Percentiles rank a stretch among this genome's conserved stretches.
Evolutionary conservation across 148 eudicot genomes (phyloP).

Genomic region (Persicaria maculosa): DNA sequence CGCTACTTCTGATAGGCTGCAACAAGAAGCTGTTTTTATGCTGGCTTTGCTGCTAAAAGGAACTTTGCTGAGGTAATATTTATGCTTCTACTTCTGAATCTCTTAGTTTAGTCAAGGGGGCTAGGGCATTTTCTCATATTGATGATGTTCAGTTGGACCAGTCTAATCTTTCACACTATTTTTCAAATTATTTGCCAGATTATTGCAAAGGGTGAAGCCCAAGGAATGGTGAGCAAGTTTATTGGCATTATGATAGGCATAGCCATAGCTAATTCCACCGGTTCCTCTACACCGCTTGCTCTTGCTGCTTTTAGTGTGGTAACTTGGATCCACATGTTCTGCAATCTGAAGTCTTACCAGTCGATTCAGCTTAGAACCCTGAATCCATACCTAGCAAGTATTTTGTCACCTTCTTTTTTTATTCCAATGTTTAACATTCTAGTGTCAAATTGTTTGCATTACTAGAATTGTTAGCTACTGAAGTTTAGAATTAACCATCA

Average conservation of each 20-base stretch:
- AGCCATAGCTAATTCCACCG: conserved; percentile 72
- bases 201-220: conserved; percentile 99
- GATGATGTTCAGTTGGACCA: neutral
- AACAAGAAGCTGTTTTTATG: conserved; percentile 96
- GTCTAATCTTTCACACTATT: conserved; percentile 3
- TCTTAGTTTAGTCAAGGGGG: neutral
- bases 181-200: conserved; percentile 42
- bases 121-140: neutral
- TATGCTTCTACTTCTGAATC: neutral
- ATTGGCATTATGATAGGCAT: conserved; percentile 90
- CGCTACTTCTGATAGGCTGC: conserved; percentile 58
- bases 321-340: conserved; percentile 96
- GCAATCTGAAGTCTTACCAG: conserved; percentile 98
- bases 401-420: conserved; percentile 21
- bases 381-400: conserved; percentile 99
- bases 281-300: conserved; percentile 78
- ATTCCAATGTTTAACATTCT: neutral
- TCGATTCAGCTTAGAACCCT: conserved; percentile 90
- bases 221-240: conserved; percentile 99
- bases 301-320: conserved; percentile 75
- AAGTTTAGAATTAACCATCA: neutral
- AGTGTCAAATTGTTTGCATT: neutral
- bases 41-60: conserved; percentile 99
- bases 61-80: conserved; percentile 83
- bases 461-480: neutral